Conservation (phyloP, 345 rosid genomes). For the Toxicodendron radicans region DNA sequence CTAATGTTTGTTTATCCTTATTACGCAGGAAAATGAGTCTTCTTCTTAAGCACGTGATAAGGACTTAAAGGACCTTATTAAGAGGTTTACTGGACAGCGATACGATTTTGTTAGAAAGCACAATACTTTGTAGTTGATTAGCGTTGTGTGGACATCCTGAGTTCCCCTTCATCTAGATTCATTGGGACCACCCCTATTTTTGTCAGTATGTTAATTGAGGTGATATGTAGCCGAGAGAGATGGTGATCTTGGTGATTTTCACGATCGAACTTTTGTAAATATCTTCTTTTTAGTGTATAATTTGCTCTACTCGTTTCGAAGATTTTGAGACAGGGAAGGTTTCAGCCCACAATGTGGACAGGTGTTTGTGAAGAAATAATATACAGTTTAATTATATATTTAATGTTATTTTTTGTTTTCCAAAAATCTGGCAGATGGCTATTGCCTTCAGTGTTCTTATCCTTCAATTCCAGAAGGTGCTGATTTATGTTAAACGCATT, state of each 20-base stretch:
- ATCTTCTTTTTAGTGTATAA: background rate
- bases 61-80: conserved; percentile 6
- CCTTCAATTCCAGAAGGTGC: too few species aligned
- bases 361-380: background rate
- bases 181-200: background rate
- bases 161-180: background rate
- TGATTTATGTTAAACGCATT: too few species aligned
- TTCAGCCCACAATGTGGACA: conserved; percentile 4
- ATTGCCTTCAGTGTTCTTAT: too few species aligned
- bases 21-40: conserved; percentile 33
- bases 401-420: too few species aligned
- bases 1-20: background rate
- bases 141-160: conserved; percentile 3
- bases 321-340: background rate
- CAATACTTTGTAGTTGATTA: background rate
- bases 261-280: conserved; percentile 31
- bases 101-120: conserved; percentile 29
- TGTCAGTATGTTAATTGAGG: background rate
- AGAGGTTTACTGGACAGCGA: background rate
- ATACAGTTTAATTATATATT: too few species aligned
- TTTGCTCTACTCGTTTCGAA: background rate
- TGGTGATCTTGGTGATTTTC: conserved; percentile 6
- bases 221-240: background rate
- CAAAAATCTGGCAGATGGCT: too few species aligned
- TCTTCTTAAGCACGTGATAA: conserved; percentile 14